Conservation (phyloP, 164 flowering plant species). For the Hamamelis virginiana region DNA sequence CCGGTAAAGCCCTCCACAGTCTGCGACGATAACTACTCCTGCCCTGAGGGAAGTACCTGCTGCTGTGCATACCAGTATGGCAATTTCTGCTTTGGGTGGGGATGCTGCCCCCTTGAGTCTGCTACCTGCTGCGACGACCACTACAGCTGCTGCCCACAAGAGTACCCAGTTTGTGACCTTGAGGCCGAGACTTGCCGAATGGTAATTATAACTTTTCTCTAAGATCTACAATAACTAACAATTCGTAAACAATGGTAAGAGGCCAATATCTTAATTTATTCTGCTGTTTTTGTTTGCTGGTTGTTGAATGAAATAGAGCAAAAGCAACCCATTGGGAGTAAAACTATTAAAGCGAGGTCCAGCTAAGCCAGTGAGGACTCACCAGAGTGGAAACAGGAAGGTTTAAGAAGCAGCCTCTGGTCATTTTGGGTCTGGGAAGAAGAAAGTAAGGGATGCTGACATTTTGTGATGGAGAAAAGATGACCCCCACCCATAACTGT, state of each 20-base stretch:
- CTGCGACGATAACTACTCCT: slow-evolving; percentile 40
- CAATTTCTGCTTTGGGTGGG: slow-evolving; percentile 43
- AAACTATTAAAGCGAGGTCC: slow-evolving; percentile 54
- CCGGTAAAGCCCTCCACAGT: slow-evolving; percentile 30
- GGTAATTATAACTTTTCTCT: slow-evolving; percentile 20
- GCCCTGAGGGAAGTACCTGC: slow-evolving; percentile 40
- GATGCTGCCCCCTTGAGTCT: slow-evolving; percentile 52
- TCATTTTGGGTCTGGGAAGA: too few relatives aligned
- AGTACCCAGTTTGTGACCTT: slow-evolving; percentile 42
- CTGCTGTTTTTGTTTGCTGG: not conserved
- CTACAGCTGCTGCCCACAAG: slow-evolving; percentile 47
- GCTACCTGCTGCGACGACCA: slow-evolving; percentile 52
- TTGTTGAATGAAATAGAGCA: slow-evolving; percentile 52
- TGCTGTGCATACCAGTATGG: slow-evolving; percentile 37
- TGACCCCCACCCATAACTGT: too few relatives aligned
- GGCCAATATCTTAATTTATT: not conserved
- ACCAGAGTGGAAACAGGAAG: too few relatives aligned
- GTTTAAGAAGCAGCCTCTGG: too few relatives aligned
- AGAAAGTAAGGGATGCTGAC: too few relatives aligned
- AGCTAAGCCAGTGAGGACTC: slow-evolving; percentile 34
- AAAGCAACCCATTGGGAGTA: slow-evolving; percentile 63
- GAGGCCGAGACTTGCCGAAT: slow-evolving; percentile 36
- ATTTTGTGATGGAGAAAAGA: too few relatives aligned
- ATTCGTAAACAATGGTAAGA: not conserved
- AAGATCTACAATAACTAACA: not conserved